phyloP scores from a whole-genome alignment of 1,284 basidiomycete genomes.

The Heterobasidion occidentale region DNA sequence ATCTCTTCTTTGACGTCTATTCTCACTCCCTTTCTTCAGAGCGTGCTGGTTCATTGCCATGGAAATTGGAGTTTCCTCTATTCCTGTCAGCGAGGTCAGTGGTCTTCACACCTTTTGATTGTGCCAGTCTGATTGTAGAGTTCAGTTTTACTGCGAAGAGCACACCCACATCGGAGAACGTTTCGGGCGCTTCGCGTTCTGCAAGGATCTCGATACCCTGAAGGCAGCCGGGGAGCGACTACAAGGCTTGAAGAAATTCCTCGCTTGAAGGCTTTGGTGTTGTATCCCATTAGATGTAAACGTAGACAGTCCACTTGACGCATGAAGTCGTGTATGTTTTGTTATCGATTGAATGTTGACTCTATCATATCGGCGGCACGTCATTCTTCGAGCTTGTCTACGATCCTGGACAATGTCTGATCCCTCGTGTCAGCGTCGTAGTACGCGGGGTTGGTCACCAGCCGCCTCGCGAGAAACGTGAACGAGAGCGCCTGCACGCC shows the following conservation, averaged over 20 bases:
- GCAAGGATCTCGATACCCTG: slow-evolving; percentile 85
- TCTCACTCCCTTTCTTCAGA: slow-evolving; percentile 27
- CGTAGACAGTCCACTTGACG: neutral
- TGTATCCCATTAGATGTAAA: neutral
- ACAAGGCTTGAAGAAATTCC: slow-evolving; percentile 64
- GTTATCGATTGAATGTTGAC: neutral
- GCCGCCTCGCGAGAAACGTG: slow-evolving; percentile 72
- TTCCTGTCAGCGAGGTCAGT: slow-evolving; percentile 87
- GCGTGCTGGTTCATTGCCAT: slow-evolving; percentile 89
- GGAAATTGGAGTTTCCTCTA: slow-evolving; percentile 84
- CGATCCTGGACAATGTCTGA: slow-evolving; percentile 60
- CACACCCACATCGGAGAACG: slow-evolving; percentile 81
- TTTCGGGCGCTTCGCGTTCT: slow-evolving; percentile 87
- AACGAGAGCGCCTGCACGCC: slow-evolving; percentile 73
- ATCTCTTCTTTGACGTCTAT: neutral
- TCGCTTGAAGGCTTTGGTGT: slow-evolving; percentile 17
- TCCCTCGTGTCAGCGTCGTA: slow-evolving; percentile 55
- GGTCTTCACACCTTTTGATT: neutral
- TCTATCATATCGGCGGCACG: neutral
- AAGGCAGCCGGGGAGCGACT: slow-evolving; percentile 73
- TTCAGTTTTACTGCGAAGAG: slow-evolving; percentile 83
- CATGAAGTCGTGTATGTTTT: neutral
- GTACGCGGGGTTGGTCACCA: slow-evolving; percentile 80
- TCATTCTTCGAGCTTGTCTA: slow-evolving; percentile 47
- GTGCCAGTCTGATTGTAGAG: slow-evolving; percentile 3